Evolutionary conservation across 352 stramenopile species (phyloP), one percentile per base, ranked within the genome.

Genomic region (Phytophthora tubulina): DNA sequence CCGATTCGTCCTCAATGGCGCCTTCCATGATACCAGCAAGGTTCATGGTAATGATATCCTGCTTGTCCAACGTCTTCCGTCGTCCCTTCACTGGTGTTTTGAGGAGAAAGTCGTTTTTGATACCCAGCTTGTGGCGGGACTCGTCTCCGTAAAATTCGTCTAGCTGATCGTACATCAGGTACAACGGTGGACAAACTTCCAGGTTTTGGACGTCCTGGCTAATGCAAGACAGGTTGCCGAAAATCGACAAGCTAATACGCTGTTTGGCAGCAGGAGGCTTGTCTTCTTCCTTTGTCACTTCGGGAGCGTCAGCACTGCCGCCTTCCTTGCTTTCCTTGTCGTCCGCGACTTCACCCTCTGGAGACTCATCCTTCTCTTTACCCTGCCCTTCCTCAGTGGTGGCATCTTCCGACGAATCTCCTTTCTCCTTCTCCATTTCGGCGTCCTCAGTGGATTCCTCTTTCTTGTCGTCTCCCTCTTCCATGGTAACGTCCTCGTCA

Each of bases 141-240:
- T 76, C 70, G 31, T 86, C 79, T 38, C 81, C 82, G 17, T 88
- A 86, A 35, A 87, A 83, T 35, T 91, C 79, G 27, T 94, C 84
- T 13, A 95, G 67, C 50, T 95, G 85, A 3, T 92, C 77, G 58
- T 95, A 95, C 49, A 95, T 76, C 8, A 84, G 86, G 13, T 76
- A 74, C 54, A 95, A 63, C 21, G 77, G 80, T n/a, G 88, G 88
- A 39, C 88, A 95, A 13, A 95, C 78, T 3, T 76, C 63, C n/a
- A 91, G 59, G 13, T 66, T 82, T 59, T 86, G 75, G n/a, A 90
- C 75, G 42, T 90, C 77, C 48, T 86, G 75, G 3, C 80, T 75
- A 54, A 92, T 73, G 31, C 82, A 92, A n/a, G 82, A 63, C 14
- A 92, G 66, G 17, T 59, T 79, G 2, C 84, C 75, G 35, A 92